Evolutionary conservation across 805 yeast species (phyloP), one percentile per base, ranked within the genome.

Genomic region (Kockiozyma suomiensis): DNA sequence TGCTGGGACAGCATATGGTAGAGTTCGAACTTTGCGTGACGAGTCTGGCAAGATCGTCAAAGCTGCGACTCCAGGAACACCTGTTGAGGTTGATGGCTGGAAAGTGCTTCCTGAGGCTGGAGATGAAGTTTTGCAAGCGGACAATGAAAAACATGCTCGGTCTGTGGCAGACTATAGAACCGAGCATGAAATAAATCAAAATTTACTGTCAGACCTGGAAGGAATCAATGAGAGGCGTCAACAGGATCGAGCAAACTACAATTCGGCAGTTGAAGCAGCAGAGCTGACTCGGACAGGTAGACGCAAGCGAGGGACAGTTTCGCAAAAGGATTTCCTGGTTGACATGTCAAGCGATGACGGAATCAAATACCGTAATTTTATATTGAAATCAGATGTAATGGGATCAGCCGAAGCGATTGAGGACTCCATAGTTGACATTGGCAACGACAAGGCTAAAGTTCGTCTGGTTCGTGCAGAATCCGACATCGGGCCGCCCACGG

Each of bases 81-180:
- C 98, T 0, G 96, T 90, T 0, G 96, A 90, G 69, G 79, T 94
- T 6, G 81, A 89, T 71, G 99, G 99, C 0, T 94, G 99, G 99
- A 91, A 88, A 70, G 92, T 85, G 37, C 75, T 92, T 38, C 98
- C 98, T 0, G 88, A 83, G 54, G 94, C 96, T 10, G 99, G 99
- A 8, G 97, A 90, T 64, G 83, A 83, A 64, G 84, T 89, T 0
- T 71, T 93, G 4, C 87, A 90, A 70, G 96, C 94, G 12, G 82
- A 82, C 62, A 83, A 75, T 68, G 97, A 92, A 45, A 52, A 54
- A 33, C 65, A 78, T 37, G 97, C 96, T 6, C 90, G 90, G 69
- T 83, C 84, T 65, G 96, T 87, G 5, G 79, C 85, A 3, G 79
- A 80, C 6, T 87, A 87, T 68, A 80, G 97, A 66, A 71, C 76